phyloP scores from a whole-genome alignment of 306 rosid species.

The Luffa acutangula region DNA sequence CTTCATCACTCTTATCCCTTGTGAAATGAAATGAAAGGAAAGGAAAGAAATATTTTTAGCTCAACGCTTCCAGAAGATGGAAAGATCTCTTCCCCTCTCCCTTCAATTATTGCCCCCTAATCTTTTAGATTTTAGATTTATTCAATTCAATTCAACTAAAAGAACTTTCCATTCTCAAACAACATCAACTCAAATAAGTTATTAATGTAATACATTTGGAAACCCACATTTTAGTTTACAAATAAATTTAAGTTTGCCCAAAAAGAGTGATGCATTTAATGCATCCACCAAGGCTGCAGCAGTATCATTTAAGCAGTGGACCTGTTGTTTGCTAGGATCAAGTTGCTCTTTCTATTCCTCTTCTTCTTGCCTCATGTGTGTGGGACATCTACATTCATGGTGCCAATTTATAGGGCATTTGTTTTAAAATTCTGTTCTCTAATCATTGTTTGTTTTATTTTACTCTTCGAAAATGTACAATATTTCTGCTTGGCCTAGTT shows the following conservation, averaged over 20 bases:
- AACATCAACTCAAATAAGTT: not conserved
- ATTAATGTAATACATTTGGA: not conserved
- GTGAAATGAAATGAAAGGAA: too few species aligned
- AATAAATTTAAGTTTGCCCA: not conserved
- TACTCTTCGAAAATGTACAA: not conserved
- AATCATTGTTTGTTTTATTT: not conserved
- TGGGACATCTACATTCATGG: not conserved
- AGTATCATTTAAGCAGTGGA: slow-evolving; percentile 3
- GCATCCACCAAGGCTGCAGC: slow-evolving; percentile 1
- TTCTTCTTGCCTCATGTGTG: not conserved
- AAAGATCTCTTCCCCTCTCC: not conserved
- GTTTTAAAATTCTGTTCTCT: not conserved
- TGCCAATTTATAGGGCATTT: not conserved
- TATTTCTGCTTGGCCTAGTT: not conserved
- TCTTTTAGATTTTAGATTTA: not conserved
- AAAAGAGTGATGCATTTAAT: not conserved
- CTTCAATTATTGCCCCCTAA: slow-evolving; percentile 1
- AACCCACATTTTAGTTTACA: not conserved
- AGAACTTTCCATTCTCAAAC: not conserved
- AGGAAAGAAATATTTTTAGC: not conserved
- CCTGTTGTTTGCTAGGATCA: not conserved
- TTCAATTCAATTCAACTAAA: not conserved
- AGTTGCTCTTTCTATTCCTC: not conserved
- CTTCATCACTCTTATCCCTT: not conserved
- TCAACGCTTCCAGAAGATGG: not conserved